Evolutionary conservation across 345 rosid genomes (phyloP).

Genomic region (Eucalyptus guilfoylei): DNA sequence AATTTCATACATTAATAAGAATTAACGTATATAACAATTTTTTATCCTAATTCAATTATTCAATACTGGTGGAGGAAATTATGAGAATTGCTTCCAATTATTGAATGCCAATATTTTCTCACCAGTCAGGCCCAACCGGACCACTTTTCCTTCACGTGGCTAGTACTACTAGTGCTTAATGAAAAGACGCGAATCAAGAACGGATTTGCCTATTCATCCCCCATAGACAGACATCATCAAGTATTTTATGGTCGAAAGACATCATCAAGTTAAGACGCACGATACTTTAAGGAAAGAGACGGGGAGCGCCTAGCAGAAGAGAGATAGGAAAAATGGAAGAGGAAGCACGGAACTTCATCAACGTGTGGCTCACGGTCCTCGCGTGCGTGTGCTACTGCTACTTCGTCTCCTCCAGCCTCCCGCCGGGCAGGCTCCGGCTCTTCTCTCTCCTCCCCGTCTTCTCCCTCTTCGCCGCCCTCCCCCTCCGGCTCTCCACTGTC

Average conservation of each 20-base stretch:
- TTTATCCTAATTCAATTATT: background rate
- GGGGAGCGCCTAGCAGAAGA: background rate
- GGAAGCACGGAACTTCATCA: slow-evolving; percentile 1
- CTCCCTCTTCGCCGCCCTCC: slow-evolving; percentile 23
- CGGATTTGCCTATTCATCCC: background rate
- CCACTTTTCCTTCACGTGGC: background rate
- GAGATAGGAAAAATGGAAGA: background rate
- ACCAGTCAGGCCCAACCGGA: background rate
- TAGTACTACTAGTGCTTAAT: background rate
- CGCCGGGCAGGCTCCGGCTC: slow-evolving; percentile 11
- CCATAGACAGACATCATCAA: background rate
- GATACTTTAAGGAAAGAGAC: background rate
- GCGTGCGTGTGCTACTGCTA: slow-evolving; percentile 12
- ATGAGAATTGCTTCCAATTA: background rate
- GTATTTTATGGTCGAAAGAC: background rate
- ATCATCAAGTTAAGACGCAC: background rate
- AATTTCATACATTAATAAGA: background rate
- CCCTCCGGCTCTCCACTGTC: slow-evolving; percentile 5
- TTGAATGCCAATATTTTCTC: background rate
- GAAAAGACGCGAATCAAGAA: background rate
- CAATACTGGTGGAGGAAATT: background rate
- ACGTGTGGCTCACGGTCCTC: slow-evolving; percentile 11
- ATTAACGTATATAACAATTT: background rate
- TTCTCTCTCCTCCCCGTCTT: slow-evolving; percentile 24
- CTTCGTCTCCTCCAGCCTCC: slow-evolving; percentile 9